A percentile compares a stretch with the other conserved stretches of the same genome.
Evolutionary conservation across 2,329 filamentous ascomycete species (phyloP).

Genomic region (Sporothrix mexicana): DNA sequence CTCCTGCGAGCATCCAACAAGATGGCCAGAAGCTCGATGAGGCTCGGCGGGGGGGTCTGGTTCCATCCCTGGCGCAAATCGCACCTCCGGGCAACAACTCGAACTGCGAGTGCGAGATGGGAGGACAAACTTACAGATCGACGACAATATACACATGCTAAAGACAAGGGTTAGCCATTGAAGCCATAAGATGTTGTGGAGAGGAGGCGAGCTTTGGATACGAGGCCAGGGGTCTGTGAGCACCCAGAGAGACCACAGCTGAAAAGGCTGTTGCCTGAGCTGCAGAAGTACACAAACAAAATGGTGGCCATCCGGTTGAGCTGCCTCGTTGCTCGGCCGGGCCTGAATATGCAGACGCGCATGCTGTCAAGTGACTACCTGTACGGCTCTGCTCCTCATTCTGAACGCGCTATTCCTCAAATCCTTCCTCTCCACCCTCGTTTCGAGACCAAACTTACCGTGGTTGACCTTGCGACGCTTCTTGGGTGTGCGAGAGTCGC

Average conservation of each 20-base stretch:
- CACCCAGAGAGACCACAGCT: conserved; percentile 9
- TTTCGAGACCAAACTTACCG: conserved; percentile 61
- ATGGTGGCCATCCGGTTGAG: background rate
- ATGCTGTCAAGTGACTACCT: background rate
- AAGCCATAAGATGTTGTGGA: conserved; percentile 42
- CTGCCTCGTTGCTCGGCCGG: background rate
- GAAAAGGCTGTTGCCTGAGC: background rate
- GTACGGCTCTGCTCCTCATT: background rate
- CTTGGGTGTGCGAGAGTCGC: conserved; percentile 67
- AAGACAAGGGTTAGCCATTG: conserved; percentile 44
- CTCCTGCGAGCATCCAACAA: background rate
- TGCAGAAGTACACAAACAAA: background rate
- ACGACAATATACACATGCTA: conserved; percentile 88
- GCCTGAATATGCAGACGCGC: background rate
- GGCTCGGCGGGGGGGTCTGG: background rate
- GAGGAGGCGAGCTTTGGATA: conserved; percentile 17
- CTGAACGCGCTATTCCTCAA: background rate
- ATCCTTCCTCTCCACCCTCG: background rate
- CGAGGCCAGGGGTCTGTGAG: conserved; percentile 20
- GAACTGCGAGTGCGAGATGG: background rate
- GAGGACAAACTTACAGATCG: conserved; percentile 75
- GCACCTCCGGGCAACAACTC: background rate
- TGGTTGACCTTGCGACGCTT: conserved; percentile 90
- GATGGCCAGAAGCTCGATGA: background rate
- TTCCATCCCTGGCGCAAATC: background rate